These are phyloP conservation scores for Endoconidiophora laricicola DNA, from an alignment of 2,329 filamentous ascomycete species.

Conservation along the genomic window DNA sequence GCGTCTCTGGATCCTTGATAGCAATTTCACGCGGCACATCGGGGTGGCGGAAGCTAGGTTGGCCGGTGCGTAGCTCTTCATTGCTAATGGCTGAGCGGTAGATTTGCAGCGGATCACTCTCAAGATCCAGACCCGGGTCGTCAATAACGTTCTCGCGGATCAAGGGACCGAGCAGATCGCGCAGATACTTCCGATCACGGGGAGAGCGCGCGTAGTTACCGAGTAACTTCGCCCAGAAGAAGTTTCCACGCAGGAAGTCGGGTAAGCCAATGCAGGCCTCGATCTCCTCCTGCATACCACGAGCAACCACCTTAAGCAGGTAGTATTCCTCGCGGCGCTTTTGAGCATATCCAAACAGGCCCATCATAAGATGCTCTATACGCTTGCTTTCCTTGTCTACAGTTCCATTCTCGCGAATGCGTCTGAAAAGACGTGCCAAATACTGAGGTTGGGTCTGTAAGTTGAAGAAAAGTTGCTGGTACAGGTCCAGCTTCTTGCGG, in stretches of 20 bases:
- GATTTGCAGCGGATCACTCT: conserved; percentile 95
- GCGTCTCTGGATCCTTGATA: conserved; percentile 88
- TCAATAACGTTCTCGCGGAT: conserved; percentile 88
- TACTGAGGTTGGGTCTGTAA: conserved; percentile 95
- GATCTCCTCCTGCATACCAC: conserved; percentile 74
- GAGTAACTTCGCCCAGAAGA: conserved; percentile 83
- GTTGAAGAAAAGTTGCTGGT: conserved; percentile 95
- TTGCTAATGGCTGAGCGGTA: conserved; percentile 94
- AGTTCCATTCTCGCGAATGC: conserved; percentile 65
- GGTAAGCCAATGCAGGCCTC: conserved; percentile 56
- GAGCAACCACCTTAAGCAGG: conserved; percentile 69
- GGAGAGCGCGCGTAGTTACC: conserved; percentile 80
- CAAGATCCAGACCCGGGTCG: conserved; percentile 75
- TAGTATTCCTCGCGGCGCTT: conserved; percentile 96
- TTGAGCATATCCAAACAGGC: conserved; percentile 89
- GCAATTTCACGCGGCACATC: conserved; percentile 83
- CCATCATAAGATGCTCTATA: conserved; percentile 88
- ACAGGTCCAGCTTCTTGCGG: conserved; percentile 83
- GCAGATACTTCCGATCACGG: conserved; percentile 78
- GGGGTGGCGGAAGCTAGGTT: conserved; percentile 60
- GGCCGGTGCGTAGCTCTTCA: conserved; percentile 83
- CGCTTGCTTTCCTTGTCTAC: conserved; percentile 85
- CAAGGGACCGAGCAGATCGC: conserved; percentile 68
- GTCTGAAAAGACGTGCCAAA: conserved; percentile 71
- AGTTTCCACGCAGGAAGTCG: conserved; percentile 77